A percentile compares a stretch with the other conserved stretches of the same genome.
These are phyloP conservation scores for Pochonia chlamydosporia DNA, from an alignment of 2,329 filamentous ascomycete genomes.

Conservation along the genomic window DNA sequence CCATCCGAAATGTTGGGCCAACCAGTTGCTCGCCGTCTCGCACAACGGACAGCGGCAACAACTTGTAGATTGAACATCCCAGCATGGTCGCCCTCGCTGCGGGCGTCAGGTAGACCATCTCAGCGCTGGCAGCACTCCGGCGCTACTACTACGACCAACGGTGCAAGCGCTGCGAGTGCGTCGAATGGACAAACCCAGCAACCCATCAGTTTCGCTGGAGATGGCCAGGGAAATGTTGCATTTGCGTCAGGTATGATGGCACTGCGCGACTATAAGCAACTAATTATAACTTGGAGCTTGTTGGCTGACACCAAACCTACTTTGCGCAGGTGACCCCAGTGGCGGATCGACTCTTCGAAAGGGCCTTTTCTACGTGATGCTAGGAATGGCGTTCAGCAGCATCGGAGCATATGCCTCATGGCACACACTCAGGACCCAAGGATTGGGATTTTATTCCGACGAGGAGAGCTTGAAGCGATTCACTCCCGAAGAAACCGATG, in stretches of 20 bases:
- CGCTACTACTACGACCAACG: not conserved
- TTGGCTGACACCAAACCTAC: not conserved
- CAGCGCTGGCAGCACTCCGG: slow-evolving; percentile 4
- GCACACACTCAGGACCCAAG: slow-evolving; percentile 27
- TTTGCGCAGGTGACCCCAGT: not conserved
- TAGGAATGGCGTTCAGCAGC: slow-evolving; percentile 23
- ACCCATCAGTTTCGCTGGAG: not conserved
- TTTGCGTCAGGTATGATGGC: not conserved
- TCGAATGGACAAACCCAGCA: not conserved
- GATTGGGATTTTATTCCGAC: slow-evolving; percentile 45
- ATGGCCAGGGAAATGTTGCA: not conserved
- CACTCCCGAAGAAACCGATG: slow-evolving; percentile 42
- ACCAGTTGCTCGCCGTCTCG: slow-evolving; percentile 1
- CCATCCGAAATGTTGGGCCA: not conserved
- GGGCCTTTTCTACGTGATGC: slow-evolving; percentile 19
- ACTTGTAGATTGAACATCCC: not conserved
- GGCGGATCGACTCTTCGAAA: slow-evolving; percentile 12
- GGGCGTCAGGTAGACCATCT: not conserved
- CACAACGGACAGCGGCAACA: slow-evolving; percentile 3
- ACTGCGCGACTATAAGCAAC: not conserved
- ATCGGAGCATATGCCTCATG: slow-evolving; percentile 29
- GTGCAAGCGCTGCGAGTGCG: not conserved
- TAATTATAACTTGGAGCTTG: not conserved
- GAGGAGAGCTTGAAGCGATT: slow-evolving; percentile 68
- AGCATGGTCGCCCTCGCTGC: not conserved